Evolutionary conservation across 495 filamentous ascomycete species (phyloP), one percentile per base, ranked within the genome.

Genomic region (Lasiosphaeriaceae sp.): DNA sequence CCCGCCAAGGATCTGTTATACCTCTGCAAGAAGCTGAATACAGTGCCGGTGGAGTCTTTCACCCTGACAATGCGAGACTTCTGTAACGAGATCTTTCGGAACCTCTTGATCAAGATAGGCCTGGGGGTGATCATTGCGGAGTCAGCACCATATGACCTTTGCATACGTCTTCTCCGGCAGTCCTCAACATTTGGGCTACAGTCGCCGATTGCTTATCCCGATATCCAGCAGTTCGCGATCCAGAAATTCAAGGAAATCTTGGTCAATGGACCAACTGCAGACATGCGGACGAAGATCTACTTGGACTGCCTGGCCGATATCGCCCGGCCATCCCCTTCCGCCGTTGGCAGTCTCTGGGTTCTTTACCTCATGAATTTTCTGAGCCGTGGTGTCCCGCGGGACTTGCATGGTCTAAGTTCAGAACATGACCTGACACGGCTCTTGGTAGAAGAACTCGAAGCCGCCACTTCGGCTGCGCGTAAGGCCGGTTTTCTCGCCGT

Each of bases 21-120:
- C 66, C 63, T 96, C n/a, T 89, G 86, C 60, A 71, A 80, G 49
- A 96, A 96, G 65, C 73, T 92, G 34, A 68, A 82, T 34, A 80
- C 84, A 11, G 71, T 96, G 24, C 86, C 90, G 16, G 71, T 95
- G n/a, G 77, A 77, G 16, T 56, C 64, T 7, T 80, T 66, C 67
- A 79, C 60, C 67, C 73, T 45, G 78, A 84, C 65, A 71, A 88
- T 77, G 61, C 70, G 55, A 66, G 83, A 68, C 70, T 87, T 74
- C 34, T 80, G 70, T 57, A 62, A 73, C n/a, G 58, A 64, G n/a
- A 57, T 80, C 2, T 68, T 72, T 17, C 68, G 64, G 46, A 62
- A 66, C 31, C 22, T 77, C 1, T 48, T 57, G 20, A 59, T 50
- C 16, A 70, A 66, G 48, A 44, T 20, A 7, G 53, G 19, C 5